These are phyloP conservation scores for Colletotrichum horii DNA, from an alignment of 2,329 filamentous ascomycete genomes.

Conservation along the genomic window DNA sequence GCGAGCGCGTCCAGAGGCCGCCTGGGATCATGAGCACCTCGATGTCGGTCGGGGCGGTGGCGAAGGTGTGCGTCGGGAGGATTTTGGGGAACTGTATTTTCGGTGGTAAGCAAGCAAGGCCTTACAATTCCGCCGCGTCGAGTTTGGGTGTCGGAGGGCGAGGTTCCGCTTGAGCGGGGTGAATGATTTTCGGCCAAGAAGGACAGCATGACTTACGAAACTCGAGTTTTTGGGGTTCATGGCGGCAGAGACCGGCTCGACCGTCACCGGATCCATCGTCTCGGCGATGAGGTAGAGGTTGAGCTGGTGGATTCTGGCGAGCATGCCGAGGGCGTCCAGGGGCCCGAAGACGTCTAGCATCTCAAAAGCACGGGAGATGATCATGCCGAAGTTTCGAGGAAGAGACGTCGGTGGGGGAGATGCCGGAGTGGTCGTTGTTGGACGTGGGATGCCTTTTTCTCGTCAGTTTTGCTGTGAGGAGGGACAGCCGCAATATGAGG, in stretches of 20 bases:
- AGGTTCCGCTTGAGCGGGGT: neutral
- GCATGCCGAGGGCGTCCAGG: slow-evolving; percentile 41
- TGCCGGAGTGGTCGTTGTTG: neutral
- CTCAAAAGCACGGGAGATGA: slow-evolving; percentile 51
- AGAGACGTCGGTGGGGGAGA: neutral
- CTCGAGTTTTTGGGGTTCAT: slow-evolving; percentile 19
- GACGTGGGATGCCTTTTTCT: neutral
- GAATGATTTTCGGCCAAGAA: neutral
- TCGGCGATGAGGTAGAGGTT: slow-evolving; percentile 12
- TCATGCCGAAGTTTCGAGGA: slow-evolving; percentile 40
- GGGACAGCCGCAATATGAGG: neutral
- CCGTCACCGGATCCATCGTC: slow-evolving; percentile 14
- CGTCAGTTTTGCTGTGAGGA: neutral
- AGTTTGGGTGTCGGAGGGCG: neutral
- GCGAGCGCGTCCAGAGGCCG: slow-evolving; percentile 36
- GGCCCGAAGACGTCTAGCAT: slow-evolving; percentile 51
- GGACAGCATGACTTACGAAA: neutral
- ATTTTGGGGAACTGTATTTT: slow-evolving; percentile 13
- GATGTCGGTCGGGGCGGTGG: slow-evolving; percentile 42
- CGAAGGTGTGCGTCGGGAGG: slow-evolving; percentile 46
- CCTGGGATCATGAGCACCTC: slow-evolving; percentile 64
- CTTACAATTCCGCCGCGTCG: neutral
- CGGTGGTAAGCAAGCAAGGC: neutral
- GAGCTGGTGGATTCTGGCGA: slow-evolving; percentile 1
- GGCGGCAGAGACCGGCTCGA: neutral